Base-by-base conservation (phyloP, 176 grass and related monocot species). In the Avena atlantica region DNA sequence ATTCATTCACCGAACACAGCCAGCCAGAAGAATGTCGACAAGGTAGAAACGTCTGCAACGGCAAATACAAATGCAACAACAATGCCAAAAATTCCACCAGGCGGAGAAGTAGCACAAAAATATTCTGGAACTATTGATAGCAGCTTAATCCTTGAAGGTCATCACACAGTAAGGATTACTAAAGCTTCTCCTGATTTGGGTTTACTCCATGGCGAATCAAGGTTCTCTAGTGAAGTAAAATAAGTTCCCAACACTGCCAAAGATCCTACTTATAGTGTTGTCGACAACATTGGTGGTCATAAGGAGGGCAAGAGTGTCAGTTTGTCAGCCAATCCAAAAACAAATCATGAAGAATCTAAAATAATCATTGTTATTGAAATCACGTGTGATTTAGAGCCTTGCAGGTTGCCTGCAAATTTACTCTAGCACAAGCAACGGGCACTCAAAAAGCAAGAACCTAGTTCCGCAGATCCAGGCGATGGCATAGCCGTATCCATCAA, bases 341-440 rank as follows among this genome's bases (percentile, higher is more conserved):
- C 63, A 66, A 89, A 66, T 58, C 31, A 84, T 44, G 81, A 84
- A 25, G 55, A 82, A 62, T 63, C 51, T n/a, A 76, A 78, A 86
- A 20, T 63, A 70, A 49, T 25, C 10, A 1, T 40, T 44, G 53
- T 9, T n/a, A 47, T 3, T 10, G 53, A 70, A 53, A 69, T 12
- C 5, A 85, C 27, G 16, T 48, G 5, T 20, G 59, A 49, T 58
- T 24, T 24, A 11, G 77, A 51, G 17, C 50, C 68, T 58, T 81
- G 34, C 68, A 75, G 36, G 34, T 9, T 59, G 12, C 75, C 82
- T 56, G 34, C 68, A 37, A 80, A 27, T 83, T 87, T 64, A 13
- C n/a, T 15, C 29, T 61, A 55, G 57, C 78, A 57, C 21, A 83
- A 83, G 16, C 70, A 81, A 77, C 78, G 66, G 52, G 49, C 48